Evolutionary conservation across 2,329 filamentous ascomycete species (phyloP).

Genomic region (Cladophialophora immunda): DNA sequence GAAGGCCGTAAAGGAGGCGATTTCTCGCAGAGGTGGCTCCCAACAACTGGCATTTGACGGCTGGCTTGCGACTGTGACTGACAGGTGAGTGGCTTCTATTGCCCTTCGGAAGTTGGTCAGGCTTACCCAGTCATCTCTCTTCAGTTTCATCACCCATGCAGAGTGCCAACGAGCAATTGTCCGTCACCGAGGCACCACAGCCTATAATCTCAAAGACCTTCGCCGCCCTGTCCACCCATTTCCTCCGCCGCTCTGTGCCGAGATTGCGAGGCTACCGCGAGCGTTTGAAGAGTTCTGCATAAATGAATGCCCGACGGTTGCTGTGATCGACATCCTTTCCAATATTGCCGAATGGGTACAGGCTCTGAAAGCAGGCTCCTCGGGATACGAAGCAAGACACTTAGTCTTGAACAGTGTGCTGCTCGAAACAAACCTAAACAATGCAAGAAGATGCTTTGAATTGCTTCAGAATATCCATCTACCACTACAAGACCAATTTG

Average conservation of each 20-base stretch:
- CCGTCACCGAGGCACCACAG: background rate
- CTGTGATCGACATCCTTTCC: background rate
- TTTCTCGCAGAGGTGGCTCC: background rate
- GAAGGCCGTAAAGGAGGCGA: background rate
- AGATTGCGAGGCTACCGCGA: background rate
- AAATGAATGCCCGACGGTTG: background rate
- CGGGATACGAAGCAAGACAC: background rate
- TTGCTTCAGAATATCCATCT: background rate
- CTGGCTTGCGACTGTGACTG: constrained; percentile 2
- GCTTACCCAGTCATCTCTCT: background rate
- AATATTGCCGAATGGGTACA: background rate
- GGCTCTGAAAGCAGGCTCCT: background rate
- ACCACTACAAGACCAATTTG: background rate
- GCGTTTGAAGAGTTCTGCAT: background rate
- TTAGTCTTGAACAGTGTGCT: background rate
- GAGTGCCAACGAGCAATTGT: background rate
- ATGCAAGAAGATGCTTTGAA: background rate
- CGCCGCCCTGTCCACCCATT: background rate
- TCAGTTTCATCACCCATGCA: background rate
- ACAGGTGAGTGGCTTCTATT: background rate
- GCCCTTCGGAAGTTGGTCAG: background rate
- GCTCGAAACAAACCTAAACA: background rate
- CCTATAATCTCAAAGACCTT: background rate
- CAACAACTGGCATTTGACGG: background rate
- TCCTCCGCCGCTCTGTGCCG: background rate